Conservation (phyloP, 352 stramenopile species). For the Globisporangium emineosum region DNA sequence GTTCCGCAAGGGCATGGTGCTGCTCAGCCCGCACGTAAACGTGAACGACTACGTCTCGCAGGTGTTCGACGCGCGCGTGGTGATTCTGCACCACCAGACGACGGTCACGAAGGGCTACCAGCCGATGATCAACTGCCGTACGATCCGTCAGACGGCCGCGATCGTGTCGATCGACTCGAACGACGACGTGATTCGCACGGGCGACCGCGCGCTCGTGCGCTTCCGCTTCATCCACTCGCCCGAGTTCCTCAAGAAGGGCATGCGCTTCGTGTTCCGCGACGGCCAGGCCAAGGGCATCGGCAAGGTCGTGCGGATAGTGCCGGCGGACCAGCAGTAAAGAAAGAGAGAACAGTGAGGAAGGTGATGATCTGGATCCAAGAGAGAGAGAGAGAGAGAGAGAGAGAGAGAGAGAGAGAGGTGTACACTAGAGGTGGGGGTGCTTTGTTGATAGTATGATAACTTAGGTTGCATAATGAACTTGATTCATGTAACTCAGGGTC, state of each 20-base stretch:
- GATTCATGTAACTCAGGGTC: background rate
- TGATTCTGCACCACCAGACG: slow-evolving; percentile 95
- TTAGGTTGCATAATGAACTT: slow-evolving; percentile 1
- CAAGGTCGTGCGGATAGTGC: slow-evolving; percentile 84
- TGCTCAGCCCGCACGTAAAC: slow-evolving; percentile 81
- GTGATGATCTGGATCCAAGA: background rate
- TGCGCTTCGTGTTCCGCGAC: slow-evolving; percentile 97
- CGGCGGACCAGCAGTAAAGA: slow-evolving; percentile 19
- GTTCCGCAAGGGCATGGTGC: slow-evolving; percentile 93
- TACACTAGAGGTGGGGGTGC: slow-evolving; percentile 14
- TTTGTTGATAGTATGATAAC: slow-evolving; percentile 1
- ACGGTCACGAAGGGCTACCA: slow-evolving; percentile 93
- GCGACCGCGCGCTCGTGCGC: slow-evolving; percentile 84
- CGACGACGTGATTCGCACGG: slow-evolving; percentile 87
- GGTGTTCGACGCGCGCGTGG: slow-evolving; percentile 91
- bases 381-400: slow-evolving; percentile 3
- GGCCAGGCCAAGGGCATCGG: slow-evolving; percentile 96
- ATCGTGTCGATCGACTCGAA: slow-evolving; percentile 85
- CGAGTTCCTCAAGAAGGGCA: slow-evolving; percentile 96
- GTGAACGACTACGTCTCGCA: slow-evolving; percentile 71
- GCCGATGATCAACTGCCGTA: slow-evolving; percentile 93
- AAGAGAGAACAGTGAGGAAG: background rate
- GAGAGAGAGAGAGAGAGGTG: slow-evolving; percentile 4
- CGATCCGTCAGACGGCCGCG: slow-evolving; percentile 88
- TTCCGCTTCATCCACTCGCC: slow-evolving; percentile 91